phyloP scores from a whole-genome alignment of 1,284 basidiomycete genomes.

The Porodaedalea pini region DNA sequence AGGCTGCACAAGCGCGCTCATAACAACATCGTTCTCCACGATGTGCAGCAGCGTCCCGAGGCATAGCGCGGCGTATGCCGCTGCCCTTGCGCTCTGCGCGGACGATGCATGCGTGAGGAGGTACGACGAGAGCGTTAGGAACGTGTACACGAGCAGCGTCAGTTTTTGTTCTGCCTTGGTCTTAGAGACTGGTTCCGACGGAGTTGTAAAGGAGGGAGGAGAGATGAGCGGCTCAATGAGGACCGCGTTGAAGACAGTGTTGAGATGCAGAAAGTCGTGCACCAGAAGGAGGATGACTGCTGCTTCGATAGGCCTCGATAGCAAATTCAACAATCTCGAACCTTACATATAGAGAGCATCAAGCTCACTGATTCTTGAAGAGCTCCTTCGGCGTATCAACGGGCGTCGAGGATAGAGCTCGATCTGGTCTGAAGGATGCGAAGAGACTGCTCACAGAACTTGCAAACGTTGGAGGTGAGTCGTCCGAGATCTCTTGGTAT shows the following conservation, averaged over 20 bases:
- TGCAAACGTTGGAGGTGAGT: slow-evolving; percentile 45
- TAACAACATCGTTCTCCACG: slow-evolving; percentile 45
- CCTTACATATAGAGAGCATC: no score
- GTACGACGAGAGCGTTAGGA: slow-evolving; percentile 58
- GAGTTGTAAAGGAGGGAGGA: slow-evolving; percentile 20
- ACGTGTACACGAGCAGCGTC: slow-evolving; percentile 40
- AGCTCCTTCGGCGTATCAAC: slow-evolving; percentile 47
- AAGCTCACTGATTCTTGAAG: slow-evolving; percentile 54
- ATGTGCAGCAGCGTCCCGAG: slow-evolving; percentile 49
- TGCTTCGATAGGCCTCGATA: slow-evolving; percentile 55
- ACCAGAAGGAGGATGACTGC: slow-evolving; percentile 54
- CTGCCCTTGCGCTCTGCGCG: slow-evolving; percentile 48
- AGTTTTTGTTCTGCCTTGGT: slow-evolving; percentile 23
- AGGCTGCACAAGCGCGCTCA: slow-evolving; percentile 43
- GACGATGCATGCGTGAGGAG: slow-evolving; percentile 61
- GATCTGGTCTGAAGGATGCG: slow-evolving; percentile 49
- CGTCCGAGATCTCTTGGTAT: slow-evolving; percentile 54
- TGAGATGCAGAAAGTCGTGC: slow-evolving; percentile 54
- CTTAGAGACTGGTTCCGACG: background rate
- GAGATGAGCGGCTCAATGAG: slow-evolving; percentile 37
- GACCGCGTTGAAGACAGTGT: slow-evolving; percentile 43
- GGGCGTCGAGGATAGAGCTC: slow-evolving; percentile 44
- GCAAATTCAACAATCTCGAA: slow-evolving; percentile 3
- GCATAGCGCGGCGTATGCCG: slow-evolving; percentile 55
- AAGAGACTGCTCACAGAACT: slow-evolving; percentile 49